Base-by-base conservation (phyloP, 345 rosid genomes). In the Bruguiera parviflora region DNA sequence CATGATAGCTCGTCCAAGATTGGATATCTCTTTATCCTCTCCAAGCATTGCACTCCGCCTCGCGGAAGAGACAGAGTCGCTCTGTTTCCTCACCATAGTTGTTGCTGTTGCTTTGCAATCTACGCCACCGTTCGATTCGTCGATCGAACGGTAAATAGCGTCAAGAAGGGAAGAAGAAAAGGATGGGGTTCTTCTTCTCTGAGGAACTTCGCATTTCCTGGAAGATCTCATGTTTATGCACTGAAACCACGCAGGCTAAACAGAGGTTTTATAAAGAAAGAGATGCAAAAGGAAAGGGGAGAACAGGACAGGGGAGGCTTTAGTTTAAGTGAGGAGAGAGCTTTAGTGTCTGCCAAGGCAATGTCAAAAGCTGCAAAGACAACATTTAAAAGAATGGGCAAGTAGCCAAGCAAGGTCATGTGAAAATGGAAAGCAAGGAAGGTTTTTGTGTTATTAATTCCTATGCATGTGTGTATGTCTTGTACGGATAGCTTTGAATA, bases 91-190 rank as follows among this genome's bases (percentile, higher is more conserved):
- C 49, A 63, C 43, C 58, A 24, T 43, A 3, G 49, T 24, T 22
- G 24, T 24, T 22, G 68, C 24, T 18, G 78, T 53, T 71, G 73
- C 80, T 47, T 22, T 65, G 61, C 55, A 73, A 56, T 47, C 62
- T 5, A 47, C 46, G 33, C 66, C 81, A 19, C 61, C 70, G 19
- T 31, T 66, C 8, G 95, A 64, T 53, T 85, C 82, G 25, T 89
- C 95, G 9, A 85, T 84, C 21, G 96, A 92, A 35, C 88, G 91
- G 72, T 81, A 87, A 56, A 92, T 83, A 46, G 94, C 69, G 35
- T 92, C 98, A 19, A 92, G 92, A 55, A 89, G 81, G 57, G 88
- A 80, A 5, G 98, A 89, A 70, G 98, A 92, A 82, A 92, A 92
- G 49, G 98, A 92, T 27, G 94, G 91, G 58, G 90, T 83, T 75